Evolutionary conservation across 495 filamentous ascomycete species (phyloP), one percentile per base, ranked within the genome.

Genomic region (Letharia lupina): DNA sequence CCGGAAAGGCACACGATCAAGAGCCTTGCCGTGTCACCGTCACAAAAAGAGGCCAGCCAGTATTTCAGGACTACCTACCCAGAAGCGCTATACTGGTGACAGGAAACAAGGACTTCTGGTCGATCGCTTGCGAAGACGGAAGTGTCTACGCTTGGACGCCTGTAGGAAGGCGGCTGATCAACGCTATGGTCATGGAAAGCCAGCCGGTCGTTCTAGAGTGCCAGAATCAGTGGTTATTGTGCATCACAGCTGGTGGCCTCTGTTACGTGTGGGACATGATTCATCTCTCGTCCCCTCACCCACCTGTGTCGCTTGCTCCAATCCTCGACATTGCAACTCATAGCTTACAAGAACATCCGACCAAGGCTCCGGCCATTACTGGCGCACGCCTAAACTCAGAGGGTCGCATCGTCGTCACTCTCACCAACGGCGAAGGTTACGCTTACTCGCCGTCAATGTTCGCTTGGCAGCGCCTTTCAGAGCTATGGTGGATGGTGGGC

Each of bases 401-500:
- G 70, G 94, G 94, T 15, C 78, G 87, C 13, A 82, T 97, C 39
- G 82, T 98, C 33, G 82, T 97, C 5, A 91, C 91, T 0, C 80
- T 99, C 50, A 91, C 86, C 37, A 97, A 96, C 69, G 94, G 94
- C 18, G 93, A 98, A 68, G 94, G 95, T 5, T 98, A 91, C 72
- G 83, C 86, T 35, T 99, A 98, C 77, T 90, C 88, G 2, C 84
- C 86, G 0, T 76, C 77, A 23, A 87, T 98, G 86, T 91, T 84
- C 71, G 82, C 86, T n/a, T 99, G 94, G 94, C 93, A 97, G 78
- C 87, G 93, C 13, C 80, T 98, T 16, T 91, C 90, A 6, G 94
- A 99, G 76, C 80, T 89, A 1, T 99, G 94, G 95, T 99, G 95
- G 94, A 93, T 94, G 4, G 91, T 97, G 1, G 93, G 93, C 33